These are phyloP conservation scores for Xylariaceae sp. DNA, from an alignment of 2,329 filamentous ascomycete species.

Conservation along the genomic window DNA sequence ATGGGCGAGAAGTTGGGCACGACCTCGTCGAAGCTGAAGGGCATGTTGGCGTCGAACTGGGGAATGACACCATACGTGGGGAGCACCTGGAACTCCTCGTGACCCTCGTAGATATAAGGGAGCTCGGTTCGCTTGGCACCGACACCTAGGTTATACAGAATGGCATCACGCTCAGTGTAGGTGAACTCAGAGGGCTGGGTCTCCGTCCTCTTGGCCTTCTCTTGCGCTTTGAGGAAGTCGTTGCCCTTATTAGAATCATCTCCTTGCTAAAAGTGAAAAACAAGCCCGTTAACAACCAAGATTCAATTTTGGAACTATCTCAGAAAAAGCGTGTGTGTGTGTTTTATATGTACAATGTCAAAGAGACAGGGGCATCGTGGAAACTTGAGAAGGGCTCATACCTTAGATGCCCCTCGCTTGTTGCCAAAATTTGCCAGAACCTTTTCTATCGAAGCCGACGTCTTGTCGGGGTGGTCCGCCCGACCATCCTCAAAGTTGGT, in stretches of 20 bases:
- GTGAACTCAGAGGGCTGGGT: conserved; percentile 63
- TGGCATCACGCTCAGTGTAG: conserved; percentile 81
- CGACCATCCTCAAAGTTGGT: conserved; percentile 82
- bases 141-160: conserved; percentile 92
- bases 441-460: conserved; percentile 71
- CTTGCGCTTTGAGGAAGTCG: conserved; percentile 69
- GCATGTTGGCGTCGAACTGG: conserved; percentile 76
- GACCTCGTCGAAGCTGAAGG: conserved; percentile 74
- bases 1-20: conserved; percentile 96
- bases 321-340: conserved; percentile 15
- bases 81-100: conserved; percentile 86
- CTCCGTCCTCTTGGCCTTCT: conserved; percentile 60
- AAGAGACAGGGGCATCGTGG: conserved; percentile 21
- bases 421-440: conserved; percentile 79
- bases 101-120: conserved; percentile 81
- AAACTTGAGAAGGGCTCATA: conserved; percentile 43
- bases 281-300: conserved; percentile 21
- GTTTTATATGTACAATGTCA: conserved; percentile 22
- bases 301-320: conserved; percentile 22
- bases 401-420: conserved; percentile 54
- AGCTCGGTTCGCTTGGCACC: conserved; percentile 89
- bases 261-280: conserved; percentile 13
- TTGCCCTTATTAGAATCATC: conserved; percentile 42
- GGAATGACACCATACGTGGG: conserved; percentile 96
- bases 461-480: conserved; percentile 78